Evolutionary conservation across 768 basidiomycete genomes (phyloP), one percentile per base, ranked within the genome.

Genomic region (Calocybe gangraenosa): DNA sequence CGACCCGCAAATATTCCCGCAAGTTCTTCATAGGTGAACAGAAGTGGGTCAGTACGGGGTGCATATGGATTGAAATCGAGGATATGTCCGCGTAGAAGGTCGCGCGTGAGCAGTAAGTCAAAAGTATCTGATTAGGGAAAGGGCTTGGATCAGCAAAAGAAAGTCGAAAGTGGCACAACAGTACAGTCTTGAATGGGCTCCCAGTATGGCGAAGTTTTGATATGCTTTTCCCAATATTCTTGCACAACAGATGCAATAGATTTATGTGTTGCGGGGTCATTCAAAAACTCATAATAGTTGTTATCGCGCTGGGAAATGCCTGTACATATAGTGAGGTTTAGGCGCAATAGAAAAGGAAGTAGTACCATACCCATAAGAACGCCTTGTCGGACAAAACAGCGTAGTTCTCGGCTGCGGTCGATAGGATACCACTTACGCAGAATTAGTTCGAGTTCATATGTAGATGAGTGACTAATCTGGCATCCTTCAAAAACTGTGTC

Each of bases 61-160:
- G 84, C 78, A 57, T 86, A 96, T 0, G 92, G 91, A 53, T 92
- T 92, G 65, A 97, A 92, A 61, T 97, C 95, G 57, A 98, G 61
- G 53, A 98, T 71, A 63, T 92, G 87, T 13, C 81, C 88, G 9
- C 80, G 74, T 1, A 75, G 63, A 28, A 91, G 71, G 60, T 92
- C 82, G 21, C 91, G 83, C 2, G 91, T 92, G 28, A 97, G 76
- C 48, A 94, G 77, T 37, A 96, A 65, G 60, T 98, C 94, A 55
- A 98, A 84, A 7, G 77, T 69, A 58, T 96, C 94, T 94, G 57
- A 31, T 38, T 33, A 38, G 14, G 20, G 31, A n/a, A 43, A 28
- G 50, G 17, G 14, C 40, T 36, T 20, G 44, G 39, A 28, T 9
- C 14, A 25, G 15, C 38, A 3, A 18, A 40, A 33, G 3, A 25